Evolutionary conservation across 805 yeast species (phyloP), one percentile per base, ranked within the genome.

Genomic region (Barnettozyma sp.): DNA sequence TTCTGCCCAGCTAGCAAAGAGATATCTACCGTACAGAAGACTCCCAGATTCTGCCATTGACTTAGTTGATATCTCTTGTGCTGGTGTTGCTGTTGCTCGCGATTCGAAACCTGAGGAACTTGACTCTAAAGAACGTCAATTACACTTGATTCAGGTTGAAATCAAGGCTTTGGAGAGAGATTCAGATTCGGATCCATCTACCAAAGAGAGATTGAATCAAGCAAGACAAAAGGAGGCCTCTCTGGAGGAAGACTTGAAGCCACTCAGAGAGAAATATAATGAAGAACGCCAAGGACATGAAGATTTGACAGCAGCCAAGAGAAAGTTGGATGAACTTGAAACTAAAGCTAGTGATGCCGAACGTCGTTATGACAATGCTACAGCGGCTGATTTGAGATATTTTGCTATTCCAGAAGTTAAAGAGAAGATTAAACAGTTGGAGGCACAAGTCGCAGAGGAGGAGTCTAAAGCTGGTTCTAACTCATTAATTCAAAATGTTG

Each of bases 21-120:
- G 98, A 48, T 90, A 90, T 55, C 71, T 90, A 49, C 94, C 97
- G 12, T 90, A 88, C 68, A 79, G 98, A 63, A 84, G 88, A 58
- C 69, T 92, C 48, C 98, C 98, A 8, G 98, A 90, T 58, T 85
- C 95, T 19, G 98, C 98, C 1, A 92, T 90, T 39, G 98, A 90
- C 61, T 68, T 90, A 49, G 86, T 90, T 46, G 98, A 90, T 65
- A 97, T 92, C 58, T 73, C 96, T 6, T 94, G 97, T 29, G 97
- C 97, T 3, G 73, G 94, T 38, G 97, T 92, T 28, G 97, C 97
- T 1, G 98, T 92, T 35, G 95, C 96, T 4, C 78, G 98, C 63
- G 98, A 92, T 59, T 90, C 97, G 4, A 86, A 85, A 58, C 98
- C 98, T 2, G 98, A 92, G 62, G 96, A 87, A 59, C 71, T 92